These are phyloP conservation scores for Holtermanniella nyarrowii DNA, from an alignment of 768 basidiomycete genomes.

Conservation along the genomic window DNA sequence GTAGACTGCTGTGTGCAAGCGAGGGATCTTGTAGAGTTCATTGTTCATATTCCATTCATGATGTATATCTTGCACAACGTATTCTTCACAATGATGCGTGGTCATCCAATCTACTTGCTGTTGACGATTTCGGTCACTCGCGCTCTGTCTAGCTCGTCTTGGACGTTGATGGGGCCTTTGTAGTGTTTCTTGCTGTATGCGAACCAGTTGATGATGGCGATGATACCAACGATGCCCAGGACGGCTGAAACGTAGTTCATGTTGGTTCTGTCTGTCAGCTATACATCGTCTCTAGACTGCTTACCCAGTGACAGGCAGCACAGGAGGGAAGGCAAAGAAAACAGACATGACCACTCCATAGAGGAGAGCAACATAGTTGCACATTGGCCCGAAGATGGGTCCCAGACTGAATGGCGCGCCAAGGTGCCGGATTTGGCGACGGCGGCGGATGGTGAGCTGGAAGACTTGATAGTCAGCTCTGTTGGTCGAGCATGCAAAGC, in stretches of 20 bases:
- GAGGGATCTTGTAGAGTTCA: no score
- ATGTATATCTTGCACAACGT: no score
- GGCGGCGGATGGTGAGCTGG: neutral
- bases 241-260: neutral
- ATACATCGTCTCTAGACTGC: neutral
- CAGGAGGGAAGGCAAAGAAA: neutral
- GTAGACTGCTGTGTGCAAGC: no score
- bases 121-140: constrained; percentile 2
- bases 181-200: neutral
- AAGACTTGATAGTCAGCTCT: neutral
- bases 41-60: no score
- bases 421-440: neutral
- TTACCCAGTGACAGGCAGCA: neutral
- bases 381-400: neutral
- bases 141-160: constrained; percentile 2
- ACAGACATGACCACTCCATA: neutral
- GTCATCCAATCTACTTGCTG: constrained; percentile 2
- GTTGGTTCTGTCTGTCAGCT: neutral
- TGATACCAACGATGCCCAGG: neutral
- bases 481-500: neutral
- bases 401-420: neutral
- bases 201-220: neutral
- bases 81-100: no score
- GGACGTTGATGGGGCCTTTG: neutral
- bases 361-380: neutral